These are phyloP conservation scores for Exophiala viscosa DNA, from an alignment of 2,329 filamentous ascomycete species.

Conservation along the genomic window DNA sequence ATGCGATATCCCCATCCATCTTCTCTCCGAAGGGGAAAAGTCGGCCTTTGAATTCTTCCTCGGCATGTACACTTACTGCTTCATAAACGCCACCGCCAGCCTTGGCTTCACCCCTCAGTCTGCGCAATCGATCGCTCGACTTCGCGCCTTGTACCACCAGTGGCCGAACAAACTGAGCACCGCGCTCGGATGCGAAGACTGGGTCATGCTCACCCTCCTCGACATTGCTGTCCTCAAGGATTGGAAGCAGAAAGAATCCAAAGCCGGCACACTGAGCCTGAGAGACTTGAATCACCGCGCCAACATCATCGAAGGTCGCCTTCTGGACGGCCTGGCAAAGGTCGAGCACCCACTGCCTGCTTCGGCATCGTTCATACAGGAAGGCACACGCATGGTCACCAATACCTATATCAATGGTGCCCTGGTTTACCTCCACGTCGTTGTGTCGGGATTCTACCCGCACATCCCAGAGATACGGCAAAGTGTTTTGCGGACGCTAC, in stretches of 20 bases:
- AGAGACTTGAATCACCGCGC: conserved; percentile 1
- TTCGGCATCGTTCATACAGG: neutral
- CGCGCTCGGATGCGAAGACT: conserved; percentile 4
- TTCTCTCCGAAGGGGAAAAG: neutral
- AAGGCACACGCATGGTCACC: conserved; percentile 6
- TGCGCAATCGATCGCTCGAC: neutral
- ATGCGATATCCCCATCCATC: neutral
- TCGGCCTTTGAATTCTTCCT: conserved; percentile 1
- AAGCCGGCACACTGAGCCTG: neutral
- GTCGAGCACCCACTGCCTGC: neutral
- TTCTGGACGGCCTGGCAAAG: neutral
- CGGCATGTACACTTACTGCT: neutral
- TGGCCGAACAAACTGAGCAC: neutral
- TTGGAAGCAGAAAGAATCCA: conserved; percentile 4
- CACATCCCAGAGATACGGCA: conserved; percentile 7
- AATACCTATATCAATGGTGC: conserved; percentile 9
- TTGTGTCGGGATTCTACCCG: conserved; percentile 11
- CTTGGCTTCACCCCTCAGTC: neutral
- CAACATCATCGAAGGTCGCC: neutral
- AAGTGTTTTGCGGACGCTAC: conserved; percentile 1
- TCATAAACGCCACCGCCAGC: neutral
- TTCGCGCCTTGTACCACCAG: neutral
- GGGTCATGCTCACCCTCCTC: conserved; percentile 6
- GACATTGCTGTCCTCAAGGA: conserved; percentile 7
- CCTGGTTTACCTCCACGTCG: conserved; percentile 10